These are phyloP conservation scores for Annulohypoxylon bovei DNA, from an alignment of 495 filamentous ascomycete species.

Conservation along the genomic window DNA sequence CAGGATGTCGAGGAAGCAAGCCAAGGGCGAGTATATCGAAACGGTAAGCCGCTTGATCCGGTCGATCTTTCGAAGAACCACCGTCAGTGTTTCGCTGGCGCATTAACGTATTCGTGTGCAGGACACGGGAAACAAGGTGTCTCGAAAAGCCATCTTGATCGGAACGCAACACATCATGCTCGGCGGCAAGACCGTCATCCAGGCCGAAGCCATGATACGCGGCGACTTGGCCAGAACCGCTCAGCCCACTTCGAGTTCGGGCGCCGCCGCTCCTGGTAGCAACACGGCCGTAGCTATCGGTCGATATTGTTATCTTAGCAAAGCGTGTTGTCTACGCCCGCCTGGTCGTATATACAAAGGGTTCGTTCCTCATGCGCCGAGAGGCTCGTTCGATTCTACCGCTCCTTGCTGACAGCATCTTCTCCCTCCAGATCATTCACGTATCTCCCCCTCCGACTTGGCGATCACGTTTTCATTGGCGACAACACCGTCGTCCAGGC, in stretches of 20 bases:
- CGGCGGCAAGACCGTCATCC: conserved; percentile 93
- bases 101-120: conserved; percentile 46
- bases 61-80: not conserved
- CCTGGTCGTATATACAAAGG: conserved; percentile 78
- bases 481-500: conserved; percentile 78
- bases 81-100: not conserved
- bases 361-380: conserved; percentile 44
- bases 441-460: conserved; percentile 88
- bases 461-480: conserved; percentile 91
- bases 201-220: conserved; percentile 88
- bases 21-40: conserved; percentile 93
- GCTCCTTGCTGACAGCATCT: not conserved
- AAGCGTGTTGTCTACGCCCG: conserved; percentile 76
- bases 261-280: conserved; percentile 47
- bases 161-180: conserved; percentile 98
- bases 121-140: conserved; percentile 99
- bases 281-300: conserved; percentile 86
- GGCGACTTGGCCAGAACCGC: conserved; percentile 80
- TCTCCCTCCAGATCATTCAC: conserved; percentile 61
- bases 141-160: conserved; percentile 86
- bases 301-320: conserved; percentile 84
- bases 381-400: not conserved
- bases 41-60: conserved; percentile 67
- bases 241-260: conserved; percentile 50
- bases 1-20: conserved; percentile 77